phyloP scores from a whole-genome alignment of 177 flowering plant species.

The Vitis hybrid region DNA sequence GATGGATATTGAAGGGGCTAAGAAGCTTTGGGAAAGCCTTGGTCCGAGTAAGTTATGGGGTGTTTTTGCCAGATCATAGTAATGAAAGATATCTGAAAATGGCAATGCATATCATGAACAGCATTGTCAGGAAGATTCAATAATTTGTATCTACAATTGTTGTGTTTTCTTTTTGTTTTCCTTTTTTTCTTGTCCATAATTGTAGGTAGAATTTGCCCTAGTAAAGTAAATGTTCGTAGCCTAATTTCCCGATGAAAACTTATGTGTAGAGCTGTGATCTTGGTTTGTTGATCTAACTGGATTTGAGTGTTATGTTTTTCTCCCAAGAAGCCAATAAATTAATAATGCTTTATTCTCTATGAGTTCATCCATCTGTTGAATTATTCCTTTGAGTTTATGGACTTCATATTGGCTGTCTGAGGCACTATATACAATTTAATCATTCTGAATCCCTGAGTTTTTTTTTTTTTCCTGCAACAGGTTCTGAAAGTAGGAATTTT shows the following conservation, averaged over 20 bases:
- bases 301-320: slow-evolving; percentile 14
- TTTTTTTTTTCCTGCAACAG: too few relatives aligned
- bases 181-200: slow-evolving; percentile 26
- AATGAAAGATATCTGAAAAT: neutral
- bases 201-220: slow-evolving; percentile 20
- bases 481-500: too few relatives aligned
- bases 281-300: slow-evolving; percentile 42
- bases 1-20: slow-evolving; percentile 76
- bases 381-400: neutral
- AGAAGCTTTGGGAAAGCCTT: slow-evolving; percentile 70
- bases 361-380: neutral
- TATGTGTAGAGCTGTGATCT: slow-evolving; percentile 26
- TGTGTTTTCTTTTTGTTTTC: slow-evolving; percentile 15
- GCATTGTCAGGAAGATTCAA: slow-evolving; percentile 7
- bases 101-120: neutral
- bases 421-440: too few relatives aligned
- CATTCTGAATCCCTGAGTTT: too few relatives aligned
- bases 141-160: slow-evolving; percentile 40
- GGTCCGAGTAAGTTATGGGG: slow-evolving; percentile 79
- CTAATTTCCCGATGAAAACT: slow-evolving; percentile 18
- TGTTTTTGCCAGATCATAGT: slow-evolving; percentile 60
- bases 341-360: slow-evolving; percentile 6
- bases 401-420: too few relatives aligned
- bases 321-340: slow-evolving; percentile 17
- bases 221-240: slow-evolving; percentile 12